Percentiles rank a stretch among this genome's conserved stretches.
phyloP scores from a whole-genome alignment of 2,329 filamentous ascomycete species.

The Epichloe typhina region DNA sequence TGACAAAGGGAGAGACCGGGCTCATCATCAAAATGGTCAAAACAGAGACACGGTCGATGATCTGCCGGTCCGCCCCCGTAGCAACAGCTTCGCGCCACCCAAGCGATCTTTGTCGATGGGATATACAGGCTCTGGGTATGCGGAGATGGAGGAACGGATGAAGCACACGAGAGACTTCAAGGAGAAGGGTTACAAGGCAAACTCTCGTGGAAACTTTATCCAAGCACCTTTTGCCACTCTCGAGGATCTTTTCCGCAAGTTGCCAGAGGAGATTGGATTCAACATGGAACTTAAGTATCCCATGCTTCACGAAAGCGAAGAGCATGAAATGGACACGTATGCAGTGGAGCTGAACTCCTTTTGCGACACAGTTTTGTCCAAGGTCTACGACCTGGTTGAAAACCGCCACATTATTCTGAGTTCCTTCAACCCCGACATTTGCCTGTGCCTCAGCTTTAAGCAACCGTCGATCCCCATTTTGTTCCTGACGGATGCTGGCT shows the following conservation, averaged over 20 bases:
- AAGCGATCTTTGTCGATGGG: conserved; percentile 45
- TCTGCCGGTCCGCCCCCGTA: conserved; percentile 11
- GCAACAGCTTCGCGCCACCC: conserved; percentile 24
- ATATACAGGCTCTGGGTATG: conserved; percentile 27
- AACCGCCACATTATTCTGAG: conserved; percentile 92
- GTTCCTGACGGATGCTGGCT: conserved; percentile 84
- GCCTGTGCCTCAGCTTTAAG: conserved; percentile 87
- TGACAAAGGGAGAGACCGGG: conserved; percentile 24
- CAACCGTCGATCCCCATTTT: conserved; percentile 93
- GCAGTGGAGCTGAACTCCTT: conserved; percentile 89
- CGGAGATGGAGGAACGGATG: conserved; percentile 64
- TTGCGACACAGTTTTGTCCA: conserved; percentile 80
- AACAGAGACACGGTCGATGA: conserved; percentile 1
- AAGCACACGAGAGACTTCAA: conserved; percentile 96
- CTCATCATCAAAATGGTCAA: background rate
- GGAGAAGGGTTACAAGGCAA: conserved; percentile 87
- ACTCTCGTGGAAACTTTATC: conserved; percentile 86
- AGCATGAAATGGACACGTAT: conserved; percentile 93
- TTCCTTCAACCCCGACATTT: conserved; percentile 95
- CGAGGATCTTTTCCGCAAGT: conserved; percentile 78
- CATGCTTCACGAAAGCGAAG: conserved; percentile 90
- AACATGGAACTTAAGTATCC: conserved; percentile 99
- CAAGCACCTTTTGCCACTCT: conserved; percentile 92
- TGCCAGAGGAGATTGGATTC: conserved; percentile 77
- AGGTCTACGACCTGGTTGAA: conserved; percentile 75